These are phyloP conservation scores for Trifolium fragiferum DNA, from an alignment of 306 rosid species.

Conservation along the genomic window DNA sequence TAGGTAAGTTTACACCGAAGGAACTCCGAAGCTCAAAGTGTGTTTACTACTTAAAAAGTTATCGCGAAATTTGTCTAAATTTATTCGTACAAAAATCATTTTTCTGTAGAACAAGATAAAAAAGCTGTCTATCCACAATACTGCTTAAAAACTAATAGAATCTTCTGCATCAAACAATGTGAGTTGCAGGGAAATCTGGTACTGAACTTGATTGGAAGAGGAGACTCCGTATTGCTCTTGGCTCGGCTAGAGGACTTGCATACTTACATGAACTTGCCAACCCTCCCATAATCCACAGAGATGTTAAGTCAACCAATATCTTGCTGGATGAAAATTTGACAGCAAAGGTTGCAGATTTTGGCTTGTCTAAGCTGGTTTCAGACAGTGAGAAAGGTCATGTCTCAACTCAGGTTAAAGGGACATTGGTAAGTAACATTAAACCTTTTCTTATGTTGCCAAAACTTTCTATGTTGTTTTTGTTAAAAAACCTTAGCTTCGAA, in stretches of 20 bases:
- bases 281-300: slow-evolving; percentile 96
- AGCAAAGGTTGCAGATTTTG: slow-evolving; percentile 97
- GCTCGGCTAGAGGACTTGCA: slow-evolving; percentile 96
- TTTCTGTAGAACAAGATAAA: background rate
- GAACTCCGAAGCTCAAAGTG: slow-evolving; percentile 9
- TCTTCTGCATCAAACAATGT: slow-evolving; percentile 25
- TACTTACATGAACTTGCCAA: slow-evolving; percentile 94
- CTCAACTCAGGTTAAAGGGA: slow-evolving; percentile 95
- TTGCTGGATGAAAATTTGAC: slow-evolving; percentile 79
- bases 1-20: slow-evolving; percentile 52
- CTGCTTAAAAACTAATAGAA: slow-evolving; percentile 16
- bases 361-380: slow-evolving; percentile 81
- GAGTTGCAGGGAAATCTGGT: slow-evolving; percentile 71
- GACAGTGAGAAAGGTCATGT: slow-evolving; percentile 85
- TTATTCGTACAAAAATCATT: background rate
- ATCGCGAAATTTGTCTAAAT: background rate
- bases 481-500: too few species aligned
- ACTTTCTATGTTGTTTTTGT: slow-evolving; percentile 33
- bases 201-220: slow-evolving; percentile 93
- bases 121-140: background rate
- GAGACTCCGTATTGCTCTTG: slow-evolving; percentile 89
- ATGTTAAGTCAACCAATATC: slow-evolving; percentile 83
- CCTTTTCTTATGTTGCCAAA: slow-evolving; percentile 1
- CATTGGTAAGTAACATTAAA: slow-evolving; percentile 63
- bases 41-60: background rate